Percentiles rank a stretch among this genome's conserved stretches.
phyloP scores from a whole-genome alignment of 106 monocot genomes.

The Dioscorea zingiberensis region DNA sequence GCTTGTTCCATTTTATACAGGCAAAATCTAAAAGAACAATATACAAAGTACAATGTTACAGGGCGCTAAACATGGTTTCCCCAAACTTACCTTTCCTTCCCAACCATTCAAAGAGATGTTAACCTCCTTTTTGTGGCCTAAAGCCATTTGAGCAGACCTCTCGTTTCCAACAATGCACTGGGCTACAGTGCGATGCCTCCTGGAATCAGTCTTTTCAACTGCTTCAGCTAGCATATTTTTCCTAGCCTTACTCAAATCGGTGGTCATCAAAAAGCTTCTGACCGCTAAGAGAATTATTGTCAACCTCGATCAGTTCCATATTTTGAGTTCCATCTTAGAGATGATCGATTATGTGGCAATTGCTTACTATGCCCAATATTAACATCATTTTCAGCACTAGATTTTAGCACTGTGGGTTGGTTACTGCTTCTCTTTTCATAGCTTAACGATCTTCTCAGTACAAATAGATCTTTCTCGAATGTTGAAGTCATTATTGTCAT shows the following conservation, averaged over 20 bases:
- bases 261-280: slow-evolving; percentile 7
- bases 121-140: slow-evolving; percentile 19
- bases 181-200: slow-evolving; percentile 9
- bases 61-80: slow-evolving; percentile 20
- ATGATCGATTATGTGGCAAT: slow-evolving; percentile 2
- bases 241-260: slow-evolving; percentile 4
- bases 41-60: slow-evolving; percentile 27
- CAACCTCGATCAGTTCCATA: slow-evolving; percentile 9
- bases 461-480: slow-evolving; percentile 10
- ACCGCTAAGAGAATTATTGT: background rate
- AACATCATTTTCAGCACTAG: too few species aligned
- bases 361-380: too few species aligned
- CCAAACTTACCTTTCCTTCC: slow-evolving; percentile 52
- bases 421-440: slow-evolving; percentile 8
- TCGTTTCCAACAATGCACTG: slow-evolving; percentile 15
- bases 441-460: background rate
- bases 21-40: slow-evolving; percentile 12
- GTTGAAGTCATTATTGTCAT: slow-evolving; percentile 1
- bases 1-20: background rate
- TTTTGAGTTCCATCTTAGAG: slow-evolving; percentile 4
- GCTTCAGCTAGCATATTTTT: slow-evolving; percentile 11
- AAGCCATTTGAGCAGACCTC: slow-evolving; percentile 15
- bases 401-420: background rate
- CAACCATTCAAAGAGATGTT: slow-evolving; percentile 29
- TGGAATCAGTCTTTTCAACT: slow-evolving; percentile 6